Percentiles rank a stretch among this genome's conserved stretches.
These are phyloP conservation scores for Puccinia triticina DNA, from an alignment of 1,284 basidiomycete species.

Conservation along the genomic window DNA sequence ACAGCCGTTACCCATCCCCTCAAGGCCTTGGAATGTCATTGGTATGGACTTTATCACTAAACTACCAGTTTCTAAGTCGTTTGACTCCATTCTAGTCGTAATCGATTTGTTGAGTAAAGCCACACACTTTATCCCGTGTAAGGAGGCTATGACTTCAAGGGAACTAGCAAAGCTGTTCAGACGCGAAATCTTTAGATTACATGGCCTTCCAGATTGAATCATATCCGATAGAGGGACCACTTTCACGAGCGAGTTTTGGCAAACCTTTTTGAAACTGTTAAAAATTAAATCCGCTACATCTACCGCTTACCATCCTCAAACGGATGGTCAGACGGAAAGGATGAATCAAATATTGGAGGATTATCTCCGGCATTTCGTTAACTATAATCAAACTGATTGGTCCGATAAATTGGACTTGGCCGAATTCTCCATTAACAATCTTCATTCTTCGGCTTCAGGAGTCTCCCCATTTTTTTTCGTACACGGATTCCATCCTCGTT, in stretches of 20 bases:
- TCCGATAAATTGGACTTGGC: too few relatives aligned
- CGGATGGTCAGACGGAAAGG: too few relatives aligned
- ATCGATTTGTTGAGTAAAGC: too few relatives aligned
- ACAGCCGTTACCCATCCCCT: constrained; percentile 61
- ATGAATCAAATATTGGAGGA: too few relatives aligned
- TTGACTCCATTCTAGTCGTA: too few relatives aligned
- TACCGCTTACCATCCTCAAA: too few relatives aligned
- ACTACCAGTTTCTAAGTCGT: too few relatives aligned
- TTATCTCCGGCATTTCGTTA: too few relatives aligned
- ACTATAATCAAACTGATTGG: too few relatives aligned
- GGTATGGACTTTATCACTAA: too few relatives aligned
- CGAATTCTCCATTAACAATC: too few relatives aligned
- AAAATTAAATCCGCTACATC: background rate
- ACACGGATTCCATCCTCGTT: background rate
- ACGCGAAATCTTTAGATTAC: background rate
- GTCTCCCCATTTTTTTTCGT: constrained; percentile 13
- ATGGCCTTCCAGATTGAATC: constrained; percentile 32
- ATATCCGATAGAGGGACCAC: constrained; percentile 5
- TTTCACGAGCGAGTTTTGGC: constrained; percentile 14
- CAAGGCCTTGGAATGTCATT: constrained; percentile 63
- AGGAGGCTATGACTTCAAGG: background rate
- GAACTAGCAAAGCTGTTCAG: constrained; percentile 9
- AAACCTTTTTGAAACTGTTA: background rate
- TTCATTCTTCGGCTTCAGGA: background rate
- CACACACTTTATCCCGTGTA: constrained; percentile 61